Percentiles rank a stretch among this genome's conserved stretches.
These are phyloP conservation scores for Rhizopogon sp. DNA, from an alignment of 768 basidiomycete genomes.

Conservation along the genomic window DNA sequence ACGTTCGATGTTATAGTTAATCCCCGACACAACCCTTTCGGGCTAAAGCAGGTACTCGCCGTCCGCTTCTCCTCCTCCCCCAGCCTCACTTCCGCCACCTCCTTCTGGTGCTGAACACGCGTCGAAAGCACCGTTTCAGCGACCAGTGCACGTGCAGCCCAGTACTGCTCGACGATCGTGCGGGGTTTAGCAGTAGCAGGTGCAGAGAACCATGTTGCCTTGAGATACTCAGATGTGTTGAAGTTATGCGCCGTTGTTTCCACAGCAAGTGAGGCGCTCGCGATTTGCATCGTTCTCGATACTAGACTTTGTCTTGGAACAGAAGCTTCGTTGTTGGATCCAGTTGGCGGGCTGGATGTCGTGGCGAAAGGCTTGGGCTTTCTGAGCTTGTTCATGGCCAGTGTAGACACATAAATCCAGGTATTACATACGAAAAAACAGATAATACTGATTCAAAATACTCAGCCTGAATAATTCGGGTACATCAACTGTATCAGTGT, in stretches of 20 bases:
- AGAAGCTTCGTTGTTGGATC: not conserved
- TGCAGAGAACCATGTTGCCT: constrained; percentile 14
- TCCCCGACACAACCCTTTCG: not conserved
- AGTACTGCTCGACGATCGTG: constrained; percentile 48
- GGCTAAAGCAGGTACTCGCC: constrained; percentile 29
- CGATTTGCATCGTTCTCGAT: constrained; percentile 28
- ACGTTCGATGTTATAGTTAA: not conserved
- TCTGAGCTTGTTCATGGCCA: constrained; percentile 20
- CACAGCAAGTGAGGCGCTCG: constrained; percentile 7
- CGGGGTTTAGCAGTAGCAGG: constrained; percentile 19
- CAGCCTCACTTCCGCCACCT: constrained; percentile 38
- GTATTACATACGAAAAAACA: too few species aligned
- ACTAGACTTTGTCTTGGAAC: constrained; percentile 2
- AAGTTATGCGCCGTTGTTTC: not conserved
- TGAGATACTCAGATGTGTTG: constrained; percentile 4
- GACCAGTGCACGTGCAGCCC: constrained; percentile 61
- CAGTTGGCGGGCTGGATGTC: not conserved
- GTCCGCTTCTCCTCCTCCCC: constrained; percentile 41
- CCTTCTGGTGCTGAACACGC: constrained; percentile 41
- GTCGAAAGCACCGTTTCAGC: constrained; percentile 59
- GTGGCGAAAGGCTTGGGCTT: constrained; percentile 13
- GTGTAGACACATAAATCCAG: not conserved
- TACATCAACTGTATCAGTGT: too few species aligned
- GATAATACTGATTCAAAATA: too few species aligned
- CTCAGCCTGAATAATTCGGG: too few species aligned